These are phyloP conservation scores for Flammula alnicola DNA, from an alignment of 1,284 basidiomycete genomes.

Conservation along the genomic window DNA sequence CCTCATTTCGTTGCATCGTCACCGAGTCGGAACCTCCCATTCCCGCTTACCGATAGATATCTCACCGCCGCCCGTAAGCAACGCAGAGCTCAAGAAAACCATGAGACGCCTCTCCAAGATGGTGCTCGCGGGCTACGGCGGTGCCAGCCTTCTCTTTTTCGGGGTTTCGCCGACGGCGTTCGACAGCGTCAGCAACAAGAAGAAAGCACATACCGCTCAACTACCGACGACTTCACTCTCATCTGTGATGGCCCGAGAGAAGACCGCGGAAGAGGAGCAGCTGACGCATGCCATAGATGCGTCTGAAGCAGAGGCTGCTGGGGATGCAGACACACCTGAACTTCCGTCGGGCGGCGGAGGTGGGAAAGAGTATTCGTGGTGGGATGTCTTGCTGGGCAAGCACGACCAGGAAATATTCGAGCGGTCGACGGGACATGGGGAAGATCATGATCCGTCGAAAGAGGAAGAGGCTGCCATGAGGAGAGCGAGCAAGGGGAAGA, in stretches of 20 bases:
- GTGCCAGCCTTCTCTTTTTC: constrained; percentile 78
- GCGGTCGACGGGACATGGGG: constrained; percentile 49
- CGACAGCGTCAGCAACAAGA: constrained; percentile 13
- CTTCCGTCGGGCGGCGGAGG: background rate
- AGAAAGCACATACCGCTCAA: constrained; percentile 31
- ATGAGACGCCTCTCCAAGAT: constrained; percentile 78
- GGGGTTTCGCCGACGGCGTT: constrained; percentile 56
- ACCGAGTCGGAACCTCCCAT: constrained; percentile 15
- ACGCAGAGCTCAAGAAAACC: constrained; percentile 64
- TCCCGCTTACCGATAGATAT: constrained; percentile 26
- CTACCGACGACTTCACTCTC: constrained; percentile 21
- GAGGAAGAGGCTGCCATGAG: constrained; percentile 30
- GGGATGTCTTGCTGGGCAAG: constrained; percentile 75
- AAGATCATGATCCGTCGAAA: constrained; percentile 30
- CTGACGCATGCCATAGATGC: constrained; percentile 69
- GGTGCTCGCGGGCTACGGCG: constrained; percentile 80
- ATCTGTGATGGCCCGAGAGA: constrained; percentile 39
- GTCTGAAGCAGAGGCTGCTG: constrained; percentile 65
- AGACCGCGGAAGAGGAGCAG: constrained; percentile 58
- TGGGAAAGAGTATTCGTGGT: constrained; percentile 66
- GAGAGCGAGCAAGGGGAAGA: constrained; percentile 38
- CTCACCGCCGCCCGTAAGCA: constrained; percentile 37
- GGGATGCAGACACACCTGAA: constrained; percentile 32
- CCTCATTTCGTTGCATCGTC: constrained; percentile 21
- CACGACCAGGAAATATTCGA: constrained; percentile 83